Conservation (phyloP, 257 asterid species). For the Nemophila menziesii region DNA sequence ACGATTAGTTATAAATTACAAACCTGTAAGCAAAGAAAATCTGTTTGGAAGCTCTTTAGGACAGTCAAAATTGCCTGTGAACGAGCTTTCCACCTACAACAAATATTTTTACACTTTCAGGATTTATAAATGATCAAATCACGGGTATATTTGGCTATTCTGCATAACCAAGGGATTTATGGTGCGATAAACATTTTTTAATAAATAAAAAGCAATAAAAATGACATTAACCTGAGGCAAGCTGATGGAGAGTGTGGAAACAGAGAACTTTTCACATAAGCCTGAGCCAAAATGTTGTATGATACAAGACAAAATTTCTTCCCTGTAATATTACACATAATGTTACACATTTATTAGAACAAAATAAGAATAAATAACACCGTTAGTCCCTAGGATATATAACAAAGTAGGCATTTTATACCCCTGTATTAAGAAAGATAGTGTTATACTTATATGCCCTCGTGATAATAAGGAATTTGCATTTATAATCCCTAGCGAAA, state of each 20-base stretch:
- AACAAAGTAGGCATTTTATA: too few relatives aligned
- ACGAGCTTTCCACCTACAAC: slow-evolving; percentile 86
- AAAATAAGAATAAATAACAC: slow-evolving; percentile 5
- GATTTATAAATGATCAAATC: not conserved
- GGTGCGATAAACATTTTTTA: not conserved
- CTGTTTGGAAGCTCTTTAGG: slow-evolving; percentile 61
- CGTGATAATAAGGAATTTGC: too few relatives aligned
- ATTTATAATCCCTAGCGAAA: too few relatives aligned
- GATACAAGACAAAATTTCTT: slow-evolving; percentile 68
- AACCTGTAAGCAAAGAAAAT: slow-evolving; percentile 91
- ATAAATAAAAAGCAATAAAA: not conserved
- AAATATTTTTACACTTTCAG: too few relatives aligned
- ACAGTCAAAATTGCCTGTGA: slow-evolving; percentile 56
- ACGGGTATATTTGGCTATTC: not conserved
- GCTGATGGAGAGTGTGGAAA: slow-evolving; percentile 83
- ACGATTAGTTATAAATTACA: too few relatives aligned
- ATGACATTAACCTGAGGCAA: slow-evolving; percentile 52
- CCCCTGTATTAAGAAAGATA: too few relatives aligned
- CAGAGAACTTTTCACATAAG: slow-evolving; percentile 54
- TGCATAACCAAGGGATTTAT: not conserved
- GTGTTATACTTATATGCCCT: too few relatives aligned
- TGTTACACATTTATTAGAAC: not conserved
- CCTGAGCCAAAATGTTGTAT: slow-evolving; percentile 90
- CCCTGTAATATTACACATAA: slow-evolving; percentile 34
- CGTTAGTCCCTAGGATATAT: too few relatives aligned